These are phyloP conservation scores for Penicillium cataractarum DNA, from an alignment of 495 filamentous ascomycete species.

Conservation along the genomic window DNA sequence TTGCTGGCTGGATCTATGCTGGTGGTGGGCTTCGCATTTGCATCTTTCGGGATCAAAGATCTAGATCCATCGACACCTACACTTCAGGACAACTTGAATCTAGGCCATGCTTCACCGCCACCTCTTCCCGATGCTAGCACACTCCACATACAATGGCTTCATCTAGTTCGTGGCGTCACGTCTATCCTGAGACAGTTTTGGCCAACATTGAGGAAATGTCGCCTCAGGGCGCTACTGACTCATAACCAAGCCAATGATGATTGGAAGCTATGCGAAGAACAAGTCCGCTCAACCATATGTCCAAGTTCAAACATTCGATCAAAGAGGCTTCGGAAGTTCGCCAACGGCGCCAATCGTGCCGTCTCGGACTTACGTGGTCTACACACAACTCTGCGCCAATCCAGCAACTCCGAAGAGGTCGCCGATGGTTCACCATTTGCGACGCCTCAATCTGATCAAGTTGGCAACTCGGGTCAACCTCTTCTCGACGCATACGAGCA, in stretches of 20 bases:
- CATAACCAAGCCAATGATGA: slow-evolving; percentile 27
- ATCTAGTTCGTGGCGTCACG: slow-evolving; percentile 26
- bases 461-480: neutral
- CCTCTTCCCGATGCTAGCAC: neutral
- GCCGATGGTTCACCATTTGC: neutral
- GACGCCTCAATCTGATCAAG: neutral
- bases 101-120: no score
- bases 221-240: slow-evolving; percentile 23
- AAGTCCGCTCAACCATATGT: neutral
- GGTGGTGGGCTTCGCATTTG: slow-evolving; percentile 30
- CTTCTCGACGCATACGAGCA: slow-evolving; percentile 10
- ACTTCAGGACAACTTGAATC: neutral
- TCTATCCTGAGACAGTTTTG: slow-evolving; percentile 25
- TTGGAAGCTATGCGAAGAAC: slow-evolving; percentile 21
- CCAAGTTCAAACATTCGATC: neutral
- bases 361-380: slow-evolving; percentile 13
- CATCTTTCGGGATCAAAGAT: slow-evolving; percentile 21
- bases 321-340: slow-evolving; percentile 16
- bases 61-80: slow-evolving; percentile 6
- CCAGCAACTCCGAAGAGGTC: neutral
- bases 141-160: slow-evolving; percentile 31
- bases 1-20: slow-evolving; percentile 27
- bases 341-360: slow-evolving; percentile 15
- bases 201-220: slow-evolving; percentile 20
- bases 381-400: neutral